Evolutionary conservation across 768 basidiomycete genomes (phyloP), one percentile per base, ranked within the genome.

Genomic region (Suillus spraguei): DNA sequence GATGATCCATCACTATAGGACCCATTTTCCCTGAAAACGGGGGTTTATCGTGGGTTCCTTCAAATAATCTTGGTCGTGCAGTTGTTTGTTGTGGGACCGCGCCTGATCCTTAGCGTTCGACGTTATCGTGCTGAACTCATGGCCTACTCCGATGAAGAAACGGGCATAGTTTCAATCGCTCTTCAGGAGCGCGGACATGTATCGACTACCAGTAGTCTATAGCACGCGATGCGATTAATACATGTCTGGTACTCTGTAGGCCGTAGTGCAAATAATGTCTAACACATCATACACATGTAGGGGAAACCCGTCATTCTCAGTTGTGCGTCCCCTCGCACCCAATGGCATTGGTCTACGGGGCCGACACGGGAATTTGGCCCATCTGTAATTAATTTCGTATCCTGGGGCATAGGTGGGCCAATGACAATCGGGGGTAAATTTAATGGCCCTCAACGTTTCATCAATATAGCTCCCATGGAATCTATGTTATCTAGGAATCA

Each of bases 241-340:
- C 17, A 17, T 52, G 5, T 32, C 9, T 17, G 32, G 9, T 52
- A 10, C 50, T 20, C 50, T 52, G 24, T 4, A 32, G 6, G 3
- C 14, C 24, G 5, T 13, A 24, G 7, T 28, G 24, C 90, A 78
- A 32, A 91, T 72, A 32, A 83, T 77, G 66, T 89, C 82, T 1
- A 92, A 78, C 17, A 90, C 79, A 28, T 28, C 28, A 28, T 28
- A 4, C 28, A 13, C 14, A n/a, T 42, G 28, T 17, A 32, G 28
- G 28, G 33, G 11, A 5, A 50, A 16, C 24, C 4, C 14, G 14
- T 24, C 8, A 32, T 17, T 20, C 50, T 52, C 10, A 20, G 9
- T 20, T n/a, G 10, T 53, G 52, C 52, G 52, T 53, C 52, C 33
- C 20, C 6, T n/a, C 32, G 32, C 20, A 53, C 35, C n/a, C 52